These are phyloP conservation scores for Metschnikowia baotianmanensis DNA, from an alignment of 805 yeast genomes.

Conservation along the genomic window DNA sequence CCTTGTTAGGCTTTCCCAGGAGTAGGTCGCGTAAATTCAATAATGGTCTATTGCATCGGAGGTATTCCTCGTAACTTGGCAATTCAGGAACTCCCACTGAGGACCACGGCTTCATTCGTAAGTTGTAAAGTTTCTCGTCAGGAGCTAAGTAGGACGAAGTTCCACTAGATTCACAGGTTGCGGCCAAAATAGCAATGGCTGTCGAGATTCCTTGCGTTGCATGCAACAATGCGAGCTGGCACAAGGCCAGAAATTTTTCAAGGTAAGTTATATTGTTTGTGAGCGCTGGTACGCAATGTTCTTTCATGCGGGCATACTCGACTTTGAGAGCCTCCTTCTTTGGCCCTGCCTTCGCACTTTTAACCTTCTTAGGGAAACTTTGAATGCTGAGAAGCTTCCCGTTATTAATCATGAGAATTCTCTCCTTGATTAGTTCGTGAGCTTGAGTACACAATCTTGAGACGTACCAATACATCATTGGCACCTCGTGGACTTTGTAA, in stretches of 20 bases:
- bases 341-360: conserved; percentile 39
- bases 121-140: conserved; percentile 26
- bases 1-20: not conserved
- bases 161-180: not conserved
- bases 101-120: conserved; percentile 77
- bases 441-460: conserved; percentile 44
- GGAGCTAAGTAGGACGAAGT: conserved; percentile 2
- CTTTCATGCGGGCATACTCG: conserved; percentile 29
- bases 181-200: conserved; percentile 10
- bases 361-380: conserved; percentile 26
- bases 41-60: not conserved
- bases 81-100: conserved; percentile 75
- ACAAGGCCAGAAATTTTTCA: conserved; percentile 20
- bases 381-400: conserved; percentile 12
- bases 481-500: conserved; percentile 68
- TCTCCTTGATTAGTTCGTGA: conserved; percentile 44
- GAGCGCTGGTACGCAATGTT: conserved; percentile 35
- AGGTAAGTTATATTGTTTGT: conserved; percentile 24
- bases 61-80: conserved; percentile 48
- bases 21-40: not conserved
- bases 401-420: conserved; percentile 31
- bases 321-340: conserved; percentile 41
- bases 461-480: conserved; percentile 66
- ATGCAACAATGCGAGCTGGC: conserved; percentile 18
- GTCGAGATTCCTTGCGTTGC: conserved; percentile 23